Evolutionary conservation across 2,329 filamentous ascomycete genomes (phyloP), one percentile per base, ranked within the genome.

Genomic region (Phialemoniopsis sp.): DNA sequence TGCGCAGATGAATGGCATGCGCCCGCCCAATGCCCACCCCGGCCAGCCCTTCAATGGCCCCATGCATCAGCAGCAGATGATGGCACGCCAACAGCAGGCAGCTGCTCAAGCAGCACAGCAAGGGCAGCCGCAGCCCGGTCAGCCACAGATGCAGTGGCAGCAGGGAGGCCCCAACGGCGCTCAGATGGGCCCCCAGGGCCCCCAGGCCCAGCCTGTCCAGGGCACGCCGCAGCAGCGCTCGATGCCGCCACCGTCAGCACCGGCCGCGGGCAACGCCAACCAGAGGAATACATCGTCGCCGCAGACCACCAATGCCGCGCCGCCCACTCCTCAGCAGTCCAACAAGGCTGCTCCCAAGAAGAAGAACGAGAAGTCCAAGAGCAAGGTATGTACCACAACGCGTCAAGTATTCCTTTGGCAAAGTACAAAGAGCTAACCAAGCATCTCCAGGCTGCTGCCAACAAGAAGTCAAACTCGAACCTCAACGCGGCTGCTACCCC

Each of bases 321-420:
- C 87, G 1, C 87, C 87, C 2, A 93, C 87, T 4, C 87, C 87
- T 2, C 82, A 79, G 37, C 85, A 88, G 56, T 60, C 70, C 2
- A 83, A 81, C 55, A 91, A 91, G 68, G 63, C 83, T 4, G 81
- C 78, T 28, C 84, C 85, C 2, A 89, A 88, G 62, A 91, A 91
- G 75, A 87, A 88, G 68, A 79, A 81, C 26, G 67, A 65, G 5
- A 84, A 83, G 62, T 68, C 76, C 5, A 85, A 83, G 61, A 70
- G 65, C 41, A 87, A 88, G 80, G 84, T 87, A 66, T 26, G 68
- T n/a, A n/a, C n/a, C 54, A 19, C 21, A 31, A 32, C 33, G 6
- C 15, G 33, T 12, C 28, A 31, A 8, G 26, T 6, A 29, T 16
- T 14, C 29, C 18, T 32, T 16, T 13, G 18, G 17, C 21, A 10